Percentiles rank a stretch among this genome's conserved stretches.
These are phyloP conservation scores for Aspergillus hiratsukae DNA, from an alignment of 2,329 filamentous ascomycete species.

Conservation along the genomic window DNA sequence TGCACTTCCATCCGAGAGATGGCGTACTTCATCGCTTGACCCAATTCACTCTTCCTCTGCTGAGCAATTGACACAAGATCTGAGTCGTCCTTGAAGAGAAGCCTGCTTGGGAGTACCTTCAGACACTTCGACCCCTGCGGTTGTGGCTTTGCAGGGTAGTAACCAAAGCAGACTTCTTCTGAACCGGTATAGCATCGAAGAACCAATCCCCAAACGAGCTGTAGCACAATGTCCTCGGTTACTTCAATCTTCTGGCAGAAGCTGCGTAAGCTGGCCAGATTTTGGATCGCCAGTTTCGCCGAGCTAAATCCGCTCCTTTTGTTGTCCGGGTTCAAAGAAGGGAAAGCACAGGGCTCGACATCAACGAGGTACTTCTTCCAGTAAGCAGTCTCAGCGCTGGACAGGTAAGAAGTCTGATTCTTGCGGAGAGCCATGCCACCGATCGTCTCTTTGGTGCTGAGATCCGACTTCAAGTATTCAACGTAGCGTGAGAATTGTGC, in stretches of 20 bases:
- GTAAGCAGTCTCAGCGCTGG: conserved; percentile 35
- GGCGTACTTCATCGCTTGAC: conserved; percentile 16
- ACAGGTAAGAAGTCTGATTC: conserved; percentile 15
- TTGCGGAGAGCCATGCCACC: conserved; percentile 18
- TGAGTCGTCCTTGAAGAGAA: conserved; percentile 22
- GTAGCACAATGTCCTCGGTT: conserved; percentile 25
- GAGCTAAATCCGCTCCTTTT: conserved; percentile 6
- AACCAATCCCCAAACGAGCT: conserved; percentile 44
- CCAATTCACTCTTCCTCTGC: conserved; percentile 16
- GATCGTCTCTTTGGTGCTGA: conserved; percentile 12
- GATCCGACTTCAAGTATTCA: conserved; percentile 3
- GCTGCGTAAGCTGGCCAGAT: conserved; percentile 18
- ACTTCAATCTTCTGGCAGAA: conserved; percentile 20
- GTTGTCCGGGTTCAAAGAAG: conserved; percentile 20
- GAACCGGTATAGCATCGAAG: conserved; percentile 41
- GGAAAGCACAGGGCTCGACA: conserved; percentile 46
- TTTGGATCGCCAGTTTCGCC: conserved; percentile 16
- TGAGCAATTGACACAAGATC: conserved; percentile 19
- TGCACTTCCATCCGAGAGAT: conserved; percentile 21
- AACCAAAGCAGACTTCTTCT: conserved; percentile 45
- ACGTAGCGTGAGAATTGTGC: conserved; percentile 8
- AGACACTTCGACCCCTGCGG: conserved; percentile 34
- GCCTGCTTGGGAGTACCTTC: conserved; percentile 19
- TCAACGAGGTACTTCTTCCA: conserved; percentile 45
- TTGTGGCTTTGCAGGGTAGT: conserved; percentile 31